Conservation (phyloP, 208 protist genomes). For the Novymonas esmeraldas region DNA sequence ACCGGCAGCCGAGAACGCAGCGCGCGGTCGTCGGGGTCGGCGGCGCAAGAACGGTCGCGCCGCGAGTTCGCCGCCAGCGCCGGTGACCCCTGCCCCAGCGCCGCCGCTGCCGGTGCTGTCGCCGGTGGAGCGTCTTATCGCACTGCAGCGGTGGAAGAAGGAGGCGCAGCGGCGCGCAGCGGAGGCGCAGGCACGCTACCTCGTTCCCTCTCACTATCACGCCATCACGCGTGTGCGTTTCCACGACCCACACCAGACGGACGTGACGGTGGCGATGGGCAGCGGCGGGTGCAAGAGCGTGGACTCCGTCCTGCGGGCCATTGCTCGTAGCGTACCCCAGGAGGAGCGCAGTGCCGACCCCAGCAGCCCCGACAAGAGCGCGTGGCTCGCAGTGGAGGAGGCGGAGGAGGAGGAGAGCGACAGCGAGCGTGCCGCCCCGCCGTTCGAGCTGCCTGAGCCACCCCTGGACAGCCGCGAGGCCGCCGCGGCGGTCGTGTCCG, state of each 20-base stretch:
- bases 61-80: background rate
- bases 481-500: background rate
- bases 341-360: conserved; percentile 3
- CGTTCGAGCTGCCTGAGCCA: conserved; percentile 6
- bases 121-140: conserved; percentile 55
- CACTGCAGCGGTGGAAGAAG: conserved; percentile 65
- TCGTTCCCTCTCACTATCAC: conserved; percentile 58
- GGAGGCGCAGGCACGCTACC: conserved; percentile 49
- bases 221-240: conserved; percentile 80
- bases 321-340: conserved; percentile 37
- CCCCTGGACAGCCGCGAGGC: conserved; percentile 10
- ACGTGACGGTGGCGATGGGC: conserved; percentile 64
- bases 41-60: conserved; percentile 1
- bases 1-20: conserved; percentile 2
- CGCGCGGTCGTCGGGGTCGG: conserved; percentile 16
- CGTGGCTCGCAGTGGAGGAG: conserved; percentile 1
- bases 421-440: conserved; percentile 2
- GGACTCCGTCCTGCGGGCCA: conserved; percentile 50
- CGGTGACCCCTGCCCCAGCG: background rate
- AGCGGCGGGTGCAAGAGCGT: conserved; percentile 54
- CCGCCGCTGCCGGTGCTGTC: conserved; percentile 21
- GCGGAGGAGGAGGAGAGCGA: conserved; percentile 27
- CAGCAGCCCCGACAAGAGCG: background rate
- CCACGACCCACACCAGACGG: conserved; percentile 51
- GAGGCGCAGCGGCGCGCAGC: conserved; percentile 38